Evolutionary conservation across 192 early-diverging fungal genomes (phyloP).

Genomic region (Phlyctochytrium arcticum): DNA sequence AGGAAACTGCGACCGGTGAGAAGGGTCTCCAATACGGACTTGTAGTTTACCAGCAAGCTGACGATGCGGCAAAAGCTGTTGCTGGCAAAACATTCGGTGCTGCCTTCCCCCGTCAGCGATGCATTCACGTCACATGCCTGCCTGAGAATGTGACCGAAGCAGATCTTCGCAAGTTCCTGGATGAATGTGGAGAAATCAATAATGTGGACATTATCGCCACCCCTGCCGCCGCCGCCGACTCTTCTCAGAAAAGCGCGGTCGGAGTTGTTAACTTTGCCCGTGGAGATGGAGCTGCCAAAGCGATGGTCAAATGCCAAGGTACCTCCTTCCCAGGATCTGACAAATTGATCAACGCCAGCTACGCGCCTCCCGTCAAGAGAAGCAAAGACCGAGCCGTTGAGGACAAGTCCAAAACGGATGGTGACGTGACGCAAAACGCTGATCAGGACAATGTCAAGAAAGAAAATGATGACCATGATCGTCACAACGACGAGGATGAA

Average conservation of each 20-base stretch:
- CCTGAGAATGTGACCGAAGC: constrained; percentile 5
- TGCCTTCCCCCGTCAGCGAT: constrained; percentile 40
- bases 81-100: constrained; percentile 25
- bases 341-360: background rate
- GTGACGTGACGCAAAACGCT: background rate
- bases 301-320: constrained; percentile 3
- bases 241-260: background rate
- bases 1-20: background rate
- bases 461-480: background rate
- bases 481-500: background rate
- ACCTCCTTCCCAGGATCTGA: background rate
- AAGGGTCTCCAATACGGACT: constrained; percentile 1
- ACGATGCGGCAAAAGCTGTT: constrained; percentile 36
- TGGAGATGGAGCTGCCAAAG: constrained; percentile 30
- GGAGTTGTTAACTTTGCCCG: constrained; percentile 33
- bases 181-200: constrained; percentile 29
- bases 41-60: constrained; percentile 28
- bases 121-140: constrained; percentile 15
- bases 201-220: constrained; percentile 16
- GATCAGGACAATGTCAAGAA: background rate
- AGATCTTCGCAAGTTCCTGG: constrained; percentile 20
- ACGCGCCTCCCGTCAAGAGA: constrained; percentile 4
- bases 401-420: background rate
- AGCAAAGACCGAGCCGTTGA: background rate
- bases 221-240: background rate